Evolutionary conservation across 1,284 basidiomycete species (phyloP), one percentile per base, ranked within the genome.

Genomic region (Melampsora americana): DNA sequence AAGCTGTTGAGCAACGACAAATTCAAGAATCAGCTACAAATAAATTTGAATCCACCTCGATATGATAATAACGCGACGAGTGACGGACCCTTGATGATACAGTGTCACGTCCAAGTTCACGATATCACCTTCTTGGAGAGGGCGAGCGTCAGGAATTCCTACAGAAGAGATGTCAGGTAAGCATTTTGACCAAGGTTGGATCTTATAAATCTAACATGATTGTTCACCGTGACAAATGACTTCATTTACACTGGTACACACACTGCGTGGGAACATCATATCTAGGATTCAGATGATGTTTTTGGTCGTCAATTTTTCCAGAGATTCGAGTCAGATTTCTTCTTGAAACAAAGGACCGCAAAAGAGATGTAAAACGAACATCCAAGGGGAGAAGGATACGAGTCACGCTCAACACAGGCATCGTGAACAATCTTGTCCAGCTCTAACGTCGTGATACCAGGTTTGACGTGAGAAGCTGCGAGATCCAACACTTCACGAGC

Each of bases 171-270:
- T 60, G 18, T 16, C n/a, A 11, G 5, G 23, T 30, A 44, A 12
- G 7, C 28, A 28, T 56, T 56, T 23, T 23, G n/a, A 28, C 7
- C 28, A 23, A 56, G 9, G 20, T 23, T 56, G 7, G n/a, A 20
- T 44, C 11, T 14, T 44, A 77, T 44, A 80, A 78, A 11, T 78
- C 79, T 53, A 0, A 9, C 32, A 32, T 14, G 23, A 14, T 16
- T 11, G 59, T 77, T 61, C 42, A 79, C 83, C 83, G 83, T 99
- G 96, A 83, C 96, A 99, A 81, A 99, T 95, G 75, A 90, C 90
- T 84, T 99, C 96, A 84, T 99, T 99, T 59, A 99, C 85, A 35
- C 84, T 92, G 89, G 91, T 95, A 90, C 96, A 99, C 65, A 97
- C 89, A 61, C 93, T 96, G 86, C 98, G 97, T 32, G 95, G 95